Conservation (phyloP, 768 basidiomycete species). For the Cantharellus anzutake region DNA sequence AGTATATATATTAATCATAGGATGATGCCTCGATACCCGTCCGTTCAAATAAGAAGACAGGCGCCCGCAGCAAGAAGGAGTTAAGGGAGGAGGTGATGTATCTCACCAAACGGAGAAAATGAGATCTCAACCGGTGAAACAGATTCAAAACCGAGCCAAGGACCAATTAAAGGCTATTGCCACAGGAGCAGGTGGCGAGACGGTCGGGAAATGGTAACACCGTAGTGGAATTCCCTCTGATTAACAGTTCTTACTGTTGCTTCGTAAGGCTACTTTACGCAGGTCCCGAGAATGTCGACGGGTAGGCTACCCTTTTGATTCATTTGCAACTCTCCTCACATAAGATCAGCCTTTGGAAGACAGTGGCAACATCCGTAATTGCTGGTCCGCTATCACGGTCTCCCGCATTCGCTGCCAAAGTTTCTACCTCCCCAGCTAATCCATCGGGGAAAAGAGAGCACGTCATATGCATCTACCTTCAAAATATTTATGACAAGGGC, state of each 20-base stretch:
- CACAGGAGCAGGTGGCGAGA: too few relatives aligned
- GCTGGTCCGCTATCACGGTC: constrained; percentile 45
- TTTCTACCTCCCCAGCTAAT: constrained; percentile 39
- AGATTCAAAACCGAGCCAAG: too few relatives aligned
- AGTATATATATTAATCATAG: constrained; percentile 17
- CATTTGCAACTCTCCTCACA: constrained; percentile 13
- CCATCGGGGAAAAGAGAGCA: constrained; percentile 32
- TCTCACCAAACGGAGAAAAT: constrained; percentile 44
- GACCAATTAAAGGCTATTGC: too few relatives aligned
- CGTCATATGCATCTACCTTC: constrained; percentile 51
- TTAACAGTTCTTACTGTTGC: background rate
- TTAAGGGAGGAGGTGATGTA: constrained; percentile 47
- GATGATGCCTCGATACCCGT: constrained; percentile 45
- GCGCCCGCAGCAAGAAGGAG: constrained; percentile 57
- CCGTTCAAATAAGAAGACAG: constrained; percentile 53
- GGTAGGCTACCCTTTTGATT: constrained; percentile 23
- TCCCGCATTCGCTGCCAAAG: constrained; percentile 37
- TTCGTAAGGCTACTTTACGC: constrained; percentile 44
- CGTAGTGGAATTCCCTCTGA: too few relatives aligned
- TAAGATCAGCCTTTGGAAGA: constrained; percentile 3
- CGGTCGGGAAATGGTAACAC: too few relatives aligned
- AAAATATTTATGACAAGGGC: constrained; percentile 48
- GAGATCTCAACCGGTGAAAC: constrained; percentile 21
- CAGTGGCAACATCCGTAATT: constrained; percentile 32
- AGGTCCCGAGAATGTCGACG: constrained; percentile 39